A percentile compares a stretch with the other conserved stretches of the same genome.
Evolutionary conservation across 371 early-diverging fungal genomes (phyloP).

Genomic region (Zancudomyces culisetae): DNA sequence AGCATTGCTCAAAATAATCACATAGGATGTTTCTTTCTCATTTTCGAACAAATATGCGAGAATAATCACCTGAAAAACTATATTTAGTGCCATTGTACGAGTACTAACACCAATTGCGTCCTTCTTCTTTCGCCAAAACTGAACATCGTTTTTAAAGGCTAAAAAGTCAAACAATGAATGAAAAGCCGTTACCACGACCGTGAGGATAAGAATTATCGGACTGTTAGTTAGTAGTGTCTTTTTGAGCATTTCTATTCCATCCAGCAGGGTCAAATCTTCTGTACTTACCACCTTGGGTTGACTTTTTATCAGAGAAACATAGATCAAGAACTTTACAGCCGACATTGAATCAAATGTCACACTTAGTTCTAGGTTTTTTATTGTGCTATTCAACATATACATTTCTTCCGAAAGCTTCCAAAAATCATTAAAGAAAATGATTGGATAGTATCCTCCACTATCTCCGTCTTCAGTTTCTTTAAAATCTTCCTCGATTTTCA

Average conservation of each 20-base stretch:
- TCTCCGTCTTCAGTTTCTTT: constrained; percentile 11
- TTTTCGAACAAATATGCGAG: constrained; percentile 81
- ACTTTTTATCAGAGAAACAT: constrained; percentile 32
- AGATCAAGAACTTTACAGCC: constrained; percentile 56
- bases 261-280: constrained; percentile 43
- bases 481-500: constrained; percentile 25
- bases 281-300: constrained; percentile 42
- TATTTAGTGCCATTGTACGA: constrained; percentile 59
- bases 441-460: constrained; percentile 35
- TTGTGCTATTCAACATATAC: constrained; percentile 5
- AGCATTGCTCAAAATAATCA: constrained; percentile 65
- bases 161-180: constrained; percentile 83
- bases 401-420: constrained; percentile 41
- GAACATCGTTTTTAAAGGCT: constrained; percentile 87
- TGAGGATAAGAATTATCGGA: constrained; percentile 55
- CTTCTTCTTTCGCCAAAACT: constrained; percentile 72
- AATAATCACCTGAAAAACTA: constrained; percentile 67
- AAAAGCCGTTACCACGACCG: constrained; percentile 54
- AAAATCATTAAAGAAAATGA: constrained; percentile 65
- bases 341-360: constrained; percentile 46
- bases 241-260: constrained; percentile 30
- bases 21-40: constrained; percentile 59
- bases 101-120: constrained; percentile 70
- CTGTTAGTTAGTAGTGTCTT: constrained; percentile 82
- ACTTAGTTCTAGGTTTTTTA: constrained; percentile 34